These are phyloP conservation scores for Carpinus fangiana DNA, from an alignment of 306 rosid genomes.

Conservation along the genomic window DNA sequence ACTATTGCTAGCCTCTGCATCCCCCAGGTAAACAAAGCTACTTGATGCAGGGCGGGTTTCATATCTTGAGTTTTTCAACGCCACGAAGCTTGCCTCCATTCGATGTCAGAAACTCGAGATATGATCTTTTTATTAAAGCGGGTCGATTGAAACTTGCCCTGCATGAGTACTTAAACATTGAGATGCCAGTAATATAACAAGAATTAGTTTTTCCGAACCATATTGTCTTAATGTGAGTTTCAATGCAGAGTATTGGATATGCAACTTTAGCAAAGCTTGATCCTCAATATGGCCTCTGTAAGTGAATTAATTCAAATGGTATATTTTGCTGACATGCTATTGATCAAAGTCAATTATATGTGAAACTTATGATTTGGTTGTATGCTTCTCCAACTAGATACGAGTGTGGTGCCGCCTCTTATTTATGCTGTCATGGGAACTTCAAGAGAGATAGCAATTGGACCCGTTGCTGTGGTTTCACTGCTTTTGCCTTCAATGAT, in stretches of 20 bases:
- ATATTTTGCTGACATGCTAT: background rate
- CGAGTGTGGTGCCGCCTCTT: conserved; percentile 90
- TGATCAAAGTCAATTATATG: background rate
- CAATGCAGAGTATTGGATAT: conserved; percentile 84
- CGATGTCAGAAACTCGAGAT: no score
- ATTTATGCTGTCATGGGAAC: conserved; percentile 89
- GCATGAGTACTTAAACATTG: no score
- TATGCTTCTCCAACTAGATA: conserved; percentile 40
- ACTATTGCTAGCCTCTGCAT: conserved; percentile 73
- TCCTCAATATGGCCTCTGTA: conserved; percentile 90
- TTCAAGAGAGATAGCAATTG: conserved; percentile 81
- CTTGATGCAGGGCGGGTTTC: no score
- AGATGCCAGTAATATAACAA: background rate
- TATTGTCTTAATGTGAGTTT: background rate
- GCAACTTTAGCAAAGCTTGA: conserved; percentile 83
- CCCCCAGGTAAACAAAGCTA: conserved; percentile 58
- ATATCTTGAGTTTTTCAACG: no score
- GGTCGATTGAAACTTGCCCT: no score
- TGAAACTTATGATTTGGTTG: background rate
- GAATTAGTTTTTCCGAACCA: background rate
- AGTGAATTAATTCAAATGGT: conserved; percentile 24
- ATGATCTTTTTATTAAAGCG: no score
- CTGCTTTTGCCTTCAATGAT: conserved; percentile 74
- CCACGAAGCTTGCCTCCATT: no score
- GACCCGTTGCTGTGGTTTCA: conserved; percentile 90